Base-by-base conservation (phyloP, 768 basidiomycete species). In the Auriculariales sp. region DNA sequence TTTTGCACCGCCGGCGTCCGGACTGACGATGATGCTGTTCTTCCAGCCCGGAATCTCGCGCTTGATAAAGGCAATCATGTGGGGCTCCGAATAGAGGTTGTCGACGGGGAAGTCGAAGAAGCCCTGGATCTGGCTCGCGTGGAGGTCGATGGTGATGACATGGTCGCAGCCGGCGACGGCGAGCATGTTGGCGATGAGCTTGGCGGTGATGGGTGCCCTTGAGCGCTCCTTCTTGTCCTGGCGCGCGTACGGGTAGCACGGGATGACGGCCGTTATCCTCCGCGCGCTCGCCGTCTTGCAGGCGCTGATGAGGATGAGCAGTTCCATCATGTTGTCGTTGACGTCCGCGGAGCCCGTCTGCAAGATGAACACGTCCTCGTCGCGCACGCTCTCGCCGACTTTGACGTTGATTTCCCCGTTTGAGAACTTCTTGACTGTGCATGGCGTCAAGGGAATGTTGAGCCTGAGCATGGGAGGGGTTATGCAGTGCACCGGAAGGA, bases 91-190 rank as follows among this genome's bases (percentile, higher is more conserved):
- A 69, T 84, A 98, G 39, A 98, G 72, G 64, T 98, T 98, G 69
- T 98, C 94, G 25, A 95, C 93, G 7, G 94, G 94, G 56, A 98
- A 90, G 64, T 97, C 92, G 64, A 98, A 98, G 72, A 98, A 98
- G 5, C 94, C 94, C 62, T 98, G 94, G 53, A 97, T 98, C 69
- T 98, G 94, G 58, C 85, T 86, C 34, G 94, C 93, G 61, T 97
- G 94, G 47, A 98, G 70, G 64, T 98, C 93, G 85, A 98, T 94
- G n/a, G 94, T 97, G 57, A 99, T 97, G 59, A 99, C 84, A 61
- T 98, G 94, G 66, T 98, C 94, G 62, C 92, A 95, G 22, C 94
- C 94, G 7, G 95, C 93, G 44, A 95, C 88, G 36, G 80, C 83
- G 52, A 99, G 72, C 94, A 98, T 98, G 66, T 95, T 98, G 22